Conservation (phyloP, 306 rosid genomes). For the Abrus precatorius region DNA sequence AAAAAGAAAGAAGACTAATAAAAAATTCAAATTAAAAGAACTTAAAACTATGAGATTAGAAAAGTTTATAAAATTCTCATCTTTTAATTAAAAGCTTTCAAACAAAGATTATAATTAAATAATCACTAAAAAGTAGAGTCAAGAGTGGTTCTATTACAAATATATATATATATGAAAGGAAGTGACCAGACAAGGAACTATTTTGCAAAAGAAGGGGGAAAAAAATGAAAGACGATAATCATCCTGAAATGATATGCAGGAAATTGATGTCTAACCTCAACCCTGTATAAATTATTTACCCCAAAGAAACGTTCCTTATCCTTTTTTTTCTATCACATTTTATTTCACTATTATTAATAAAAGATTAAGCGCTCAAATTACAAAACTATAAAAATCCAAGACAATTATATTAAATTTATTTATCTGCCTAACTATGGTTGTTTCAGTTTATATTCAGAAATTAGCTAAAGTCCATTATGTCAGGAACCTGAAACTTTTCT, state of each 20-base stretch:
- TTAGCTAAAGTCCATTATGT: not conserved
- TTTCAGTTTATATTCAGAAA: not conserved
- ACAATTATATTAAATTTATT: slow-evolving; percentile 3
- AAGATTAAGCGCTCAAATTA: not conserved
- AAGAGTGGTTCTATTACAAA: no score
- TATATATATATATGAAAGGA: no score
- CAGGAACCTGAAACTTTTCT: not conserved
- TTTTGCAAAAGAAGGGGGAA: not conserved
- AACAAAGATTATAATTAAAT: no score
- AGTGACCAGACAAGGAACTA: not conserved
- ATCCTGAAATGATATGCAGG: no score
- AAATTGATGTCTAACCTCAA: not conserved
- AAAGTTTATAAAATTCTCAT: no score
- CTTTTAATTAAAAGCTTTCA: no score
- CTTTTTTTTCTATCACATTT: not conserved
- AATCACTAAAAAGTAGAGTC: no score
- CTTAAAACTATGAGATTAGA: no score
- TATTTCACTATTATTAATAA: not conserved
- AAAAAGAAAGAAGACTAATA: no score
- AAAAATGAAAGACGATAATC: no score
- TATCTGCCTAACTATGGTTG: not conserved
- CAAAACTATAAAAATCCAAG: not conserved
- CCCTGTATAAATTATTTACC: not conserved
- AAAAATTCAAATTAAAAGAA: no score
- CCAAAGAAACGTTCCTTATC: not conserved